These are phyloP conservation scores for Apiospora koreana DNA, from an alignment of 2,329 filamentous ascomycete species.

Conservation along the genomic window DNA sequence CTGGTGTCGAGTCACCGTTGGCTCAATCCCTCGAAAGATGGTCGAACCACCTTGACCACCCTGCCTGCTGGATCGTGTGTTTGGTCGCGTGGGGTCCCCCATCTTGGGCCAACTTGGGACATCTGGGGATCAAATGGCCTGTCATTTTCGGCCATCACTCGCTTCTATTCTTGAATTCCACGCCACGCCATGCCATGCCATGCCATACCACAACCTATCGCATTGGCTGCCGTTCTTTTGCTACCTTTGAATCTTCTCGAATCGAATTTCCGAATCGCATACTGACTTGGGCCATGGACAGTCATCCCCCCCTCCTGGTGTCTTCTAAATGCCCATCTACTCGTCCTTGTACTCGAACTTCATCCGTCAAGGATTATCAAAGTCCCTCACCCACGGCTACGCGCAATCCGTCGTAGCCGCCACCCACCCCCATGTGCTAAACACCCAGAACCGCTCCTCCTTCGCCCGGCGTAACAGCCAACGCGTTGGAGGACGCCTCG, in stretches of 20 bases:
- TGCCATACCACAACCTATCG: background rate
- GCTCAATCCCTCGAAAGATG: background rate
- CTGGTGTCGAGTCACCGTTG: slow-evolving; percentile 7
- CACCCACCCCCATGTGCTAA: slow-evolving; percentile 77
- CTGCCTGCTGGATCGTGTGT: background rate
- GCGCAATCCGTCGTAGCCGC: slow-evolving; percentile 96
- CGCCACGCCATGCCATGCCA: background rate
- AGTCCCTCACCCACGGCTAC: slow-evolving; percentile 97
- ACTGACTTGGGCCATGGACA: slow-evolving; percentile 30
- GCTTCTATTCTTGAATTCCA: background rate
- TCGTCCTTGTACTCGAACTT: slow-evolving; percentile 74
- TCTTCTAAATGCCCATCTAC: slow-evolving; percentile 89
- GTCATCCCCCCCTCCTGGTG: slow-evolving; percentile 61
- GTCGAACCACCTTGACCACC: background rate
- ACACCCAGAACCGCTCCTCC: slow-evolving; percentile 67
- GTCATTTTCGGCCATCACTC: background rate
- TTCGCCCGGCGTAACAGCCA: slow-evolving; percentile 60
- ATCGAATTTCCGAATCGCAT: background rate
- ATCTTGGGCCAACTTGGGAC: background rate
- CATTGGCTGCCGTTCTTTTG: background rate
- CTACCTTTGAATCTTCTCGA: no score
- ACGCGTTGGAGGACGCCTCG: slow-evolving; percentile 55
- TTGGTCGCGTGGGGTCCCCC: slow-evolving; percentile 5
- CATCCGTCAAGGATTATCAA: slow-evolving; percentile 96
- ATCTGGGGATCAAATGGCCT: background rate